These are phyloP conservation scores for Sesbania bispinosa DNA, from an alignment of 306 rosid genomes.

Conservation along the genomic window DNA sequence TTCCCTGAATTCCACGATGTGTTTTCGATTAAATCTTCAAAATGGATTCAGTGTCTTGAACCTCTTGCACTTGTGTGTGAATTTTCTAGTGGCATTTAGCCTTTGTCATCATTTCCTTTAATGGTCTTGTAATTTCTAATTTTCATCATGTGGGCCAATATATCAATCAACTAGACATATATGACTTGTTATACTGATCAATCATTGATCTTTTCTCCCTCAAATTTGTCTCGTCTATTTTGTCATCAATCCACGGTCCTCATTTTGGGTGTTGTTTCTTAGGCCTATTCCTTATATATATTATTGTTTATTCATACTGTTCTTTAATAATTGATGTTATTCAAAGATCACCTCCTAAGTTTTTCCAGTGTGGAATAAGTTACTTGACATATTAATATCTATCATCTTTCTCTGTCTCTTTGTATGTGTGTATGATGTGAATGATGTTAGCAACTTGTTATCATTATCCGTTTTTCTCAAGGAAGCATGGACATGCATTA, in stretches of 20 bases:
- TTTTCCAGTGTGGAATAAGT: background rate
- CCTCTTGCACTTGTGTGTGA: background rate
- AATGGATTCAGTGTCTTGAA: background rate
- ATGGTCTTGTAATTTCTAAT: background rate
- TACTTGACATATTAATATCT: background rate
- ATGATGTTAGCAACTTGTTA: background rate
- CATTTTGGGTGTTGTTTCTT: background rate
- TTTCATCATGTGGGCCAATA: background rate
- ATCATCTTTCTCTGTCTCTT: background rate
- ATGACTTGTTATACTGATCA: background rate
- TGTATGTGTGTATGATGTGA: background rate
- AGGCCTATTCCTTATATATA: too few relatives aligned
- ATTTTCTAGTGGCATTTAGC: constrained; percentile 6
- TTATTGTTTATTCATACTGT: too few relatives aligned
- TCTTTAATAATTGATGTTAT: too few relatives aligned
- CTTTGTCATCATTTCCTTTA: background rate
- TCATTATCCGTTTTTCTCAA: background rate
- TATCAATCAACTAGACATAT: background rate
- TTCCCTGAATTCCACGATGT: background rate
- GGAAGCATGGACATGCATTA: too few relatives aligned
- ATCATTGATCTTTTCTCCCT: background rate
- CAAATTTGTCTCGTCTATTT: background rate
- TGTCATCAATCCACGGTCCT: background rate
- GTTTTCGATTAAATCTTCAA: background rate
- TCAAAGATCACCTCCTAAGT: background rate